Base-by-base conservation (phyloP, 139 green algal species). In the Coccomyxa sp. region DNA sequence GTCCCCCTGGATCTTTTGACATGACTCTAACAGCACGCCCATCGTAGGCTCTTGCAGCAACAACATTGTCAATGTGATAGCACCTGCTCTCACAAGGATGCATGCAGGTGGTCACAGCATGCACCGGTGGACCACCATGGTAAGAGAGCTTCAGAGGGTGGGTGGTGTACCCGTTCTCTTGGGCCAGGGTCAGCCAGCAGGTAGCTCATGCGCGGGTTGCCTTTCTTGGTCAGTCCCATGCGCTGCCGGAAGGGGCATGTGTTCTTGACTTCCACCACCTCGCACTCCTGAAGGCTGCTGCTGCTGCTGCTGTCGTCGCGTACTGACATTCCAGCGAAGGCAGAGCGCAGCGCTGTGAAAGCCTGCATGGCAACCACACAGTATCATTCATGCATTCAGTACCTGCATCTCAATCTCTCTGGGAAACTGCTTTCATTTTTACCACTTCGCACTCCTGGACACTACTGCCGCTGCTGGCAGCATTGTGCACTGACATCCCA, bases 201-300 rank as follows among this genome's bases (percentile, higher is more conserved):
- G 73, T 81, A 90, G 37, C 69, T 29, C 34, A 31, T 27, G 18
- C 38, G 27, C 38, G 27, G n/a, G 44, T 76, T 34, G 37, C 79
- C 79, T 37, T 77, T 80, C 29, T 41, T 36, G 41, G 4, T 80
- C 12, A 77, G 9, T 8, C 39, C 18, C 29, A 54, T 40, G 22
- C 70, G 39, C 44, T 85, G 40, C 44, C 39, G 33, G 35, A 95
- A 95, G 34, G 92, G 92, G 39, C 84, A 92, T 18, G 86, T 85
- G 77, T 93, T 95, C 82, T 96, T 96, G 14, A 95, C 87, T 69
- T 95, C 91, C 29, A 95, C 91, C 39, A 89, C 84, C 83, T 94
- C 86, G 24, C 84, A 74, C n/a, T 33, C 74, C n/a, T 12, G 50
- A 18, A 16, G 18, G 50, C 37, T 10, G 39, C 70, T 22, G 50